Conservation (phyloP, 2,329 filamentous ascomycete species). For the Decorospora gaudefroyi region DNA sequence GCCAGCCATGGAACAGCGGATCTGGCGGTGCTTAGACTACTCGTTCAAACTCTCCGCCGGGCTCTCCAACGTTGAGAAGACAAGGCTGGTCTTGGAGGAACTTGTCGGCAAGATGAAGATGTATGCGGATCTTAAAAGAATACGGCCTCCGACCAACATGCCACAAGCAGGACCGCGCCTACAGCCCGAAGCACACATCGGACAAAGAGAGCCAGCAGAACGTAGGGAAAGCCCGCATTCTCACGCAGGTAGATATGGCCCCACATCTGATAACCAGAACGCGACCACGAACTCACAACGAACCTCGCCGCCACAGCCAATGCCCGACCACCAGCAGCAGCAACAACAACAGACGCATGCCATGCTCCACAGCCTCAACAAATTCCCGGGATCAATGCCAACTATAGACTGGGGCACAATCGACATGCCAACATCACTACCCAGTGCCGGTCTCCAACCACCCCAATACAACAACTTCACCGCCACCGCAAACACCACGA, state of each 20-base stretch:
- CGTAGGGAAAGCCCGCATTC: slow-evolving; percentile 14
- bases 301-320: slow-evolving; percentile 6
- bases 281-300: slow-evolving; percentile 3
- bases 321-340: slow-evolving; percentile 3
- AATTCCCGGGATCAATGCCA: slow-evolving; percentile 32
- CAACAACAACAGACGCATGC: slow-evolving; percentile 1
- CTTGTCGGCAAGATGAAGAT: slow-evolving; percentile 64
- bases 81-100: slow-evolving; percentile 64
- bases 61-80: slow-evolving; percentile 61
- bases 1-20: slow-evolving; percentile 63
- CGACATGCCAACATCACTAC: slow-evolving; percentile 15
- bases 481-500: background rate
- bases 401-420: slow-evolving; percentile 34
- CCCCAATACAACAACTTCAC: slow-evolving; percentile 1
- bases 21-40: slow-evolving; percentile 73
- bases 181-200: slow-evolving; percentile 29
- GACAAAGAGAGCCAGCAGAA: slow-evolving; percentile 5
- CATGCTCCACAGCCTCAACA: slow-evolving; percentile 7
- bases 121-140: slow-evolving; percentile 64
- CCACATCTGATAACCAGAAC: slow-evolving; percentile 3
- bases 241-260: background rate
- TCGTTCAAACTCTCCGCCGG: slow-evolving; percentile 66
- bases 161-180: slow-evolving; percentile 37
- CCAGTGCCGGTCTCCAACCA: slow-evolving; percentile 9
- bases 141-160: slow-evolving; percentile 58